phyloP scores from a whole-genome alignment of 768 basidiomycete genomes.

The Pleurotus salmoneostramineus region DNA sequence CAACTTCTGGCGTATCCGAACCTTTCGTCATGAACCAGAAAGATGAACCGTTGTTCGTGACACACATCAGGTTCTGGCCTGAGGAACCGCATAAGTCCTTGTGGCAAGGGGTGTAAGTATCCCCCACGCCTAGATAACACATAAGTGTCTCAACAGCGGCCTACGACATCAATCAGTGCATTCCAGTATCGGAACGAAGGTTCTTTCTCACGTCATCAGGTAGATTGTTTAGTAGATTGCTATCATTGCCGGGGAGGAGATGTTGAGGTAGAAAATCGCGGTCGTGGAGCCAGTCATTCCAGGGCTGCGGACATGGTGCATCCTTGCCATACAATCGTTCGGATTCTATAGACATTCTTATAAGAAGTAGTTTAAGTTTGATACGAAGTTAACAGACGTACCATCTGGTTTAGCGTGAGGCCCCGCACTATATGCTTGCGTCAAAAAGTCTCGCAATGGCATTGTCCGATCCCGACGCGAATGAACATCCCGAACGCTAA shows the following conservation, averaged over 20 bases:
- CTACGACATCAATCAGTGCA: conserved; percentile 26
- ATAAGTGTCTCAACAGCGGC: conserved; percentile 71
- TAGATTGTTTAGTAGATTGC: conserved; percentile 58
- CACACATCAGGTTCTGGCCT: conserved; percentile 86
- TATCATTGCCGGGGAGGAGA: conserved; percentile 47
- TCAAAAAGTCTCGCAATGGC: conserved; percentile 49
- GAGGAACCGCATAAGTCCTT: conserved; percentile 84
- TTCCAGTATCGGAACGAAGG: neutral
- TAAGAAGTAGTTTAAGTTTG: neutral
- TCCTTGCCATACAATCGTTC: conserved; percentile 79
- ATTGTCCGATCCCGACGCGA: conserved; percentile 51
- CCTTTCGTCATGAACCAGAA: conserved; percentile 86
- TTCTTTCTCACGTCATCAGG: conserved; percentile 41
- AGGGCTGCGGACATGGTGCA: conserved; percentile 58
- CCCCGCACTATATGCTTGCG: conserved; percentile 30
- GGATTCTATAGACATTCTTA: conserved; percentile 33
- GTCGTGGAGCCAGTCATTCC: conserved; percentile 58
- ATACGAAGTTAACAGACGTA: conserved; percentile 15
- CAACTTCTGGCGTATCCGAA: conserved; percentile 48
- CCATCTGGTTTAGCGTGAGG: conserved; percentile 34
- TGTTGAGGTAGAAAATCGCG: conserved; percentile 44
- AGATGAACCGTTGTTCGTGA: conserved; percentile 69
- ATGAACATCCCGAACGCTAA: conserved; percentile 61
- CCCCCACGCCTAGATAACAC: conserved; percentile 81
- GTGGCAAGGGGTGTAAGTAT: conserved; percentile 82